Conservation (phyloP, 495 filamentous ascomycete genomes). For the Penicillium argentinense region DNA sequence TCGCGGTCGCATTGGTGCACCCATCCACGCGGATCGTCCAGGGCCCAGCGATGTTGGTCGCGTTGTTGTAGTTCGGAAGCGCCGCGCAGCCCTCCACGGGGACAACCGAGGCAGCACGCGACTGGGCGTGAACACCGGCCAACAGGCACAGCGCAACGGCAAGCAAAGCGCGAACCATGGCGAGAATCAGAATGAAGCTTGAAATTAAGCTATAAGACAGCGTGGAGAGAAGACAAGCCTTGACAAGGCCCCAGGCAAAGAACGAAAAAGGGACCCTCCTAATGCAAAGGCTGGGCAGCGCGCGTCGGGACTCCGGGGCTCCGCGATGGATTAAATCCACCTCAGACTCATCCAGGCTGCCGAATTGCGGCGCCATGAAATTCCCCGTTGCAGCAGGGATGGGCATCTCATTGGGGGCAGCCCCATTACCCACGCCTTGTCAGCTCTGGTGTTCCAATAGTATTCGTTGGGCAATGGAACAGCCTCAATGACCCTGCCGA, state of each 20-base stretch:
- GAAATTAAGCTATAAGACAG: too few species aligned
- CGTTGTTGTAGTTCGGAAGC: slow-evolving; percentile 11
- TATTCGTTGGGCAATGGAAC: not conserved
- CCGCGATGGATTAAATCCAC: not conserved
- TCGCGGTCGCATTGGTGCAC: slow-evolving; percentile 5
- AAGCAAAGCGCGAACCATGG: not conserved
- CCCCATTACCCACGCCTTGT: too few species aligned
- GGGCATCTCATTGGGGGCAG: not conserved
- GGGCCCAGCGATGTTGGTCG: slow-evolving; percentile 15
- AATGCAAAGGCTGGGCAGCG: not conserved
- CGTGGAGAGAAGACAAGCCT: too few species aligned
- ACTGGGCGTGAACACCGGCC: slow-evolving; percentile 1
- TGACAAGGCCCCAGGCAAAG: not conserved
- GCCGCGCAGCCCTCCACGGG: slow-evolving; percentile 7
- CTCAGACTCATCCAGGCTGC: not conserved
- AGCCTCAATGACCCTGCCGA: slow-evolving; percentile 3
- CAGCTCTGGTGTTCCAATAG: too few species aligned
- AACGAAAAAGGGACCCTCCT: not conserved
- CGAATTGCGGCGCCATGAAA: not conserved
- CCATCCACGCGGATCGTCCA: slow-evolving; percentile 9
- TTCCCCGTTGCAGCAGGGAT: not conserved
- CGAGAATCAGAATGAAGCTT: not conserved
- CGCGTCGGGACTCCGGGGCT: not conserved
- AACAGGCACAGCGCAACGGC: not conserved
- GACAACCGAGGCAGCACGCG: not conserved